These are phyloP conservation scores for Phytophthora foliorum DNA, from an alignment of 352 stramenopile genomes.

Conservation along the genomic window DNA sequence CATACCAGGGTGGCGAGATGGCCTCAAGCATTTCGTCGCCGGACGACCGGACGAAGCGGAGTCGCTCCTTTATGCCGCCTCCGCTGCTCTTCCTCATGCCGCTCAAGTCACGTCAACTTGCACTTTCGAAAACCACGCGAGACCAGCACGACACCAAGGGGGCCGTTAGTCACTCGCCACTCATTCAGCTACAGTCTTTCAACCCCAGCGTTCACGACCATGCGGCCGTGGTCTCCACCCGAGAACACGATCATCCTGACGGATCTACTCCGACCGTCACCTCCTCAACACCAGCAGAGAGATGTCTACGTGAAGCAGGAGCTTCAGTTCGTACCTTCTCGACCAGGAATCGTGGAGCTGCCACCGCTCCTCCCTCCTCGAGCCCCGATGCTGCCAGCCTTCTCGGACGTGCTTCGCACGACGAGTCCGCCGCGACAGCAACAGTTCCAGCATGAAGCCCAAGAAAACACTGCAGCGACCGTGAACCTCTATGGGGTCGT, in stretches of 20 bases:
- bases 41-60: constrained; percentile 35
- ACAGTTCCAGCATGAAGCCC: constrained; percentile 9
- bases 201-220: constrained; percentile 10
- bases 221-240: constrained; percentile 30
- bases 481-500: not conserved
- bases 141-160: not conserved
- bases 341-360: constrained; percentile 17
- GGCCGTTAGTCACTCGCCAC: not conserved
- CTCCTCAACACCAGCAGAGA: constrained; percentile 4
- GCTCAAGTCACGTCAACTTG: constrained; percentile 33
- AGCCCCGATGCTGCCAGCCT: constrained; percentile 22
- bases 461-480: not conserved
- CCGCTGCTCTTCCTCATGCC: constrained; percentile 15
- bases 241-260: constrained; percentile 28
- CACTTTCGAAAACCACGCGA: constrained; percentile 28
- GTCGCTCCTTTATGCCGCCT: constrained; percentile 27
- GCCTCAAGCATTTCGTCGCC: constrained; percentile 23
- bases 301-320: constrained; percentile 24
- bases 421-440: constrained; percentile 18
- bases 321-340: constrained; percentile 13
- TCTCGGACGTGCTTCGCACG: constrained; percentile 27
- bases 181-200: constrained; percentile 17
- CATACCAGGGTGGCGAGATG: constrained; percentile 12
- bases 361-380: constrained; percentile 26
- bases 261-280: constrained; percentile 16